Percentiles rank a stretch among this genome's conserved stretches.
Conservation (phyloP, 2,329 filamentous ascomycete species). For the Alternaria sp. region DNA sequence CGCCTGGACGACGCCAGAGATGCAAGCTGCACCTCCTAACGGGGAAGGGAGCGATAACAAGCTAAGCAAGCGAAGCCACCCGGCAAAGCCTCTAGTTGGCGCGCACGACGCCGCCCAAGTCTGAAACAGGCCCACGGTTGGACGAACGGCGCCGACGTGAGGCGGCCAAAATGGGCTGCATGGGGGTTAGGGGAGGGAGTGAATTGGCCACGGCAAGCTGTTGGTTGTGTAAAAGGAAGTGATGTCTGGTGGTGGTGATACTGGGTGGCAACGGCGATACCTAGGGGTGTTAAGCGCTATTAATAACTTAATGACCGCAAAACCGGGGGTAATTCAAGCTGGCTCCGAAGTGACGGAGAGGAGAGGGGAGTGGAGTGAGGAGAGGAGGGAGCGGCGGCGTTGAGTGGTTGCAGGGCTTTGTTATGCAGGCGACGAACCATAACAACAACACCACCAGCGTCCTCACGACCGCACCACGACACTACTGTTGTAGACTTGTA, state of each 20-base stretch:
- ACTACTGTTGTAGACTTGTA: background rate
- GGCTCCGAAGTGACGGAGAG: background rate
- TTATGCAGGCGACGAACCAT: conserved; percentile 7
- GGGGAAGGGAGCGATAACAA: conserved; percentile 4
- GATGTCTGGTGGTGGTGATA: background rate
- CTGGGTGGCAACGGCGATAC: conserved; percentile 7
- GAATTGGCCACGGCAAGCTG: conserved; percentile 20
- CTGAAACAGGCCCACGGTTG: conserved; percentile 25
- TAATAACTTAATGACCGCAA: conserved; percentile 6
- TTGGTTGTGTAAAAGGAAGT: conserved; percentile 7
- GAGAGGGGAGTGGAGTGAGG: background rate
- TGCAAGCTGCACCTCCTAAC: background rate
- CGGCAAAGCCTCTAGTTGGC: conserved; percentile 23
- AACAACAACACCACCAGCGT: background rate
- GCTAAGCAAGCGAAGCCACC: conserved; percentile 13
- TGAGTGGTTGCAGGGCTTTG: conserved; percentile 3
- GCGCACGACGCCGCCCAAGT: conserved; percentile 8
- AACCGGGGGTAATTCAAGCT: conserved; percentile 1
- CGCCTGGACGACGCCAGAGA: background rate
- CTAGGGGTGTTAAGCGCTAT: conserved; percentile 6
- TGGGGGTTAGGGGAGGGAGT: conserved; percentile 1
- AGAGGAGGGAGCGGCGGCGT: background rate
- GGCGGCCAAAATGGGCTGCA: conserved; percentile 9
- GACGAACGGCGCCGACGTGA: conserved; percentile 18
- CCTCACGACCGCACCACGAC: background rate